Percentiles rank a stretch among this genome's conserved stretches.
phyloP scores from a whole-genome alignment of 768 basidiomycete species.

The Pisolithus orientalis region DNA sequence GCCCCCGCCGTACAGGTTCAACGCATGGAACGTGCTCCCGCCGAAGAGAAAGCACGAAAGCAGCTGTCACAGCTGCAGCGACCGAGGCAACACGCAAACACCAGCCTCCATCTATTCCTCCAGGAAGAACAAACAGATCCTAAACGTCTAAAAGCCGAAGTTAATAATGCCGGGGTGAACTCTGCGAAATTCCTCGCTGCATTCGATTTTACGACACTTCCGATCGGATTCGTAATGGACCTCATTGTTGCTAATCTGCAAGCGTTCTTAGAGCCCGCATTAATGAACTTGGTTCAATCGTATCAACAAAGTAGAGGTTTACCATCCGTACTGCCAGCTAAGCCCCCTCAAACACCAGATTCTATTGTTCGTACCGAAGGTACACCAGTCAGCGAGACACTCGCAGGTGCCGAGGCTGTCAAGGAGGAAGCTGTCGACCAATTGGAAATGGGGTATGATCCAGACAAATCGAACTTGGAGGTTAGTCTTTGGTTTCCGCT shows the following conservation, averaged over 20 bases:
- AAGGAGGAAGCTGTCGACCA: constrained; percentile 82
- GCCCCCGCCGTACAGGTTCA: constrained; percentile 61
- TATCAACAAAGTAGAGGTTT: constrained; percentile 50
- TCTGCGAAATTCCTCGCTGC: constrained; percentile 53
- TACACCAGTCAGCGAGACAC: constrained; percentile 14
- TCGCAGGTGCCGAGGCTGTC: constrained; percentile 22
- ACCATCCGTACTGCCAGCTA: constrained; percentile 10
- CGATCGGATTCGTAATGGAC: constrained; percentile 74
- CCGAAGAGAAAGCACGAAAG: constrained; percentile 65
- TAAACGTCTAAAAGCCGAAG: constrained; percentile 70
- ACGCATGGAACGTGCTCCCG: constrained; percentile 75
- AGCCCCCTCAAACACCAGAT: constrained; percentile 14
- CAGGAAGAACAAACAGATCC: constrained; percentile 46
- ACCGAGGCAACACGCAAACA: constrained; percentile 50
- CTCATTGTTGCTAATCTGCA: constrained; percentile 85
- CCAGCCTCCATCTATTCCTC: constrained; percentile 38
- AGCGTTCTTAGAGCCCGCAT: constrained; percentile 57
- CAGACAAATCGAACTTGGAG: constrained; percentile 71
- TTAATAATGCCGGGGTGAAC: constrained; percentile 36
- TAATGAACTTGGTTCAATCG: constrained; percentile 58
- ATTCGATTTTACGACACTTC: constrained; percentile 81
- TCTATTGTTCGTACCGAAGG: neutral
- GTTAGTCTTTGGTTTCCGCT: constrained; percentile 29
- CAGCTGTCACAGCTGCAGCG: constrained; percentile 28
- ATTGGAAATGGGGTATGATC: constrained; percentile 82